Base-by-base conservation (phyloP, 192 early-diverging fungal genomes). In the Coemansia asiatica region DNA sequence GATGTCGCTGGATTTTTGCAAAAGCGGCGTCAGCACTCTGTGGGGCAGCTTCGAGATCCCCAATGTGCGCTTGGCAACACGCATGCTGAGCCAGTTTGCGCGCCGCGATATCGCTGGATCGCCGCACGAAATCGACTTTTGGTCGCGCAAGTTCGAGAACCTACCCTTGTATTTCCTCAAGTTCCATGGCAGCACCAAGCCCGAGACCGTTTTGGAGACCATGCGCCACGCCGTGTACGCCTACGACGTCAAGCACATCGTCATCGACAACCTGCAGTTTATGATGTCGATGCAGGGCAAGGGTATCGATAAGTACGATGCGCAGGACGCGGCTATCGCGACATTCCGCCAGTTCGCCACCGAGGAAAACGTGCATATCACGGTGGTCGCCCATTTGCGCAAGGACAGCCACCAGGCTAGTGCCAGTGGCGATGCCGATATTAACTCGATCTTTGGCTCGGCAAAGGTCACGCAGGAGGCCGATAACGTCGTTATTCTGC, bases 41-140 rank as follows among this genome's bases (percentile, higher is more conserved):
- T 91, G 90, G 90, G 90, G 90, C 35, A 88, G 86, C 49, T 91
- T 91, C 81, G 90, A 91, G 75, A 89, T 91, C 58, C 82, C 83
- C n/a, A 90, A 90, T 46, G 77, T 85, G 54, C 76, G 88, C 10
- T 73, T 91, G 22, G 86, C 85, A 0, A 87, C 86, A 47, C 84
- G 85, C 23, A 91, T 91, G 88, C 61, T 91, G 62, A 80, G 76
- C 65, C 90, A 91, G 71, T 83, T 84, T 57, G 86, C 86, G 21
- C 82, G 68, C 15, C 75, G 83, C 58, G 86, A 88, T 59, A 71
- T 91, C 35, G 61, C 85, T 4, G 33, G 63, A 25, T 23, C 54
- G 13, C 81, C 83, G 12, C 60, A 79, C 31, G 86, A 87, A 31
- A 68, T 91, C 29, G 81, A 85, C 70, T 71, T 73, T 26, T 85